These are phyloP conservation scores for Aegilops bicornis DNA, from an alignment of 176 grass and related monocot species.

Conservation along the genomic window DNA sequence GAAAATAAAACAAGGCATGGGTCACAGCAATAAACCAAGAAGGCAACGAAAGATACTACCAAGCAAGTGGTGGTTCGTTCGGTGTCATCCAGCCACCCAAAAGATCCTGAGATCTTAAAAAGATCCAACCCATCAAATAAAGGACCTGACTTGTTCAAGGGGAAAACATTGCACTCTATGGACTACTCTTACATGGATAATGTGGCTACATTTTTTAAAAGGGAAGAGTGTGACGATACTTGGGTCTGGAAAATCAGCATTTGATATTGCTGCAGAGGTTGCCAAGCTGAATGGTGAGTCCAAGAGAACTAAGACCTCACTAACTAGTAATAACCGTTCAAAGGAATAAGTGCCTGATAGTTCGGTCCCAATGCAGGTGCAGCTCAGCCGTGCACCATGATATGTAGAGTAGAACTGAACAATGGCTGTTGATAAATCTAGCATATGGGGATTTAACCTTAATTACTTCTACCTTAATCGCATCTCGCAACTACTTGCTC, in stretches of 20 bases:
- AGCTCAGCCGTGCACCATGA: conserved; percentile 60
- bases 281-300: conserved; percentile 59
- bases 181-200: conserved; percentile 68
- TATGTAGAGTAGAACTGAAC: conserved; percentile 50
- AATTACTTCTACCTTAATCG: conserved; percentile 61
- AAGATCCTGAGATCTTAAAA: conserved; percentile 20
- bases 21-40: conserved; percentile 2
- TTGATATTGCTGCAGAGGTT: conserved; percentile 77
- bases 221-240: conserved; percentile 58
- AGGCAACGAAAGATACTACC: conserved; percentile 4
- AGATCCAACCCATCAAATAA: conserved; percentile 30
- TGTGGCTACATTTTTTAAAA: conserved; percentile 40
- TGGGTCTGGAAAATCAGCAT: conserved; percentile 74
- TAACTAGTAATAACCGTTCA: conserved; percentile 10
- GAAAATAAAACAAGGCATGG: neutral
- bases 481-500: conserved; percentile 70
- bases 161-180: conserved; percentile 62
- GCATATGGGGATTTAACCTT: conserved; percentile 44
- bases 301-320: conserved; percentile 2
- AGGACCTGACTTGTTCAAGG: conserved; percentile 67
- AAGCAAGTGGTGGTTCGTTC: conserved; percentile 34
- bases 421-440: conserved; percentile 53
- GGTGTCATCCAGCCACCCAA: conserved; percentile 20
- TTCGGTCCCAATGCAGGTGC: conserved; percentile 42
- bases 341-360: neutral